Conservation (phyloP, 805 yeast genomes). For the Phaffomyces antillensis region DNA sequence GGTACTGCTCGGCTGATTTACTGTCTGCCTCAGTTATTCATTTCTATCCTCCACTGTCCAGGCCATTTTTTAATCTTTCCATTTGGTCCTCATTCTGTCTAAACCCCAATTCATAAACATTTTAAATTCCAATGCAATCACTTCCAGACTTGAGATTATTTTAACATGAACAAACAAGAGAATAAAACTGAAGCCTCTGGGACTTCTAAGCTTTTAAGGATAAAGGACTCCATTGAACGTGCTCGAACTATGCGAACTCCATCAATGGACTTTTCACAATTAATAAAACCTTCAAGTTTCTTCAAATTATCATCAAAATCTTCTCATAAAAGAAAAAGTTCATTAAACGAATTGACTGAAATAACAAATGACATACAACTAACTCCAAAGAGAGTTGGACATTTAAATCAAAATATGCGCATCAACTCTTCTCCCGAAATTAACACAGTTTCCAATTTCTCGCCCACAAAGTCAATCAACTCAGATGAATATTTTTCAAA, state of each 20-base stretch:
- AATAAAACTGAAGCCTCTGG: too few species aligned
- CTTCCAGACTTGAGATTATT: too few species aligned
- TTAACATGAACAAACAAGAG: too few species aligned
- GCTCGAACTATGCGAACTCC: conserved; percentile 3
- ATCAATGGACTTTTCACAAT: conserved; percentile 4
- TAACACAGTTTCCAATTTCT: conserved; percentile 13
- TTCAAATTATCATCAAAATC: conserved; percentile 1
- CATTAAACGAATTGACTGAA: conserved; percentile 3
- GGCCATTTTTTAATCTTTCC: too few species aligned
- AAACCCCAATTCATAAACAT: too few species aligned
- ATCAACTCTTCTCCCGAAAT: conserved; percentile 10
- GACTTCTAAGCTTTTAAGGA: conserved; percentile 1
- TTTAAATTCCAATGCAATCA: too few species aligned
- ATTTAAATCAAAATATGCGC: background rate
- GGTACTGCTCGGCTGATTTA: too few species aligned
- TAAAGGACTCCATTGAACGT: conserved; percentile 3
- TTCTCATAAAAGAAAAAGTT: conserved; percentile 5
- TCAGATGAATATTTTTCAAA: conserved; percentile 2
- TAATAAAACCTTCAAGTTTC: conserved; percentile 5
- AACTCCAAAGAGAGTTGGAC: background rate
- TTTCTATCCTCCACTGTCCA: too few species aligned
- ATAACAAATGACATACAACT: background rate
- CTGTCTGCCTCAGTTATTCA: too few species aligned
- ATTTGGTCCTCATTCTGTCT: too few species aligned
- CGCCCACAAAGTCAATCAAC: conserved; percentile 16